Base-by-base conservation (phyloP, 2,329 filamentous ascomycete species). In the Aureobasidium sp. region DNA sequence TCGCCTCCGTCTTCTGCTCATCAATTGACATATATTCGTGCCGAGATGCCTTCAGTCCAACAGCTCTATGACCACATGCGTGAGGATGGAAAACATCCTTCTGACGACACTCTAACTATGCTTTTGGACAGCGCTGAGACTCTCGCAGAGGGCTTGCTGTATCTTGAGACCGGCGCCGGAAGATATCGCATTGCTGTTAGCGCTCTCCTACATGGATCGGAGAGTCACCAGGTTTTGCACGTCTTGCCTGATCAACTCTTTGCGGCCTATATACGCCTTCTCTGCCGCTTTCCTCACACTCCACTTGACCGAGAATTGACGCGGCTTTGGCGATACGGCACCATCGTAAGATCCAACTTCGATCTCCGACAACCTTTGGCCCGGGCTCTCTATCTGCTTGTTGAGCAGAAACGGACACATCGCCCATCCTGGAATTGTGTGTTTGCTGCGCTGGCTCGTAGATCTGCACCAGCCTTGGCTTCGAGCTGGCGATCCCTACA, bases 1-100 rank as follows among this genome's bases (percentile, higher is more conserved):
- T 76, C 82, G 5, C 78, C 84, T 25, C 74, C 85, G 25, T 79
- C 83, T 61, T 71, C 89, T 79, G 71, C 80, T 79, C 68, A 88
- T 63, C 81, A 86, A n/a, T 83, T 86, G 60, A 87, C 89, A 62
- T 83, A 83, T 65, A 80, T 84, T 42, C 79, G 83, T n/a, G 75
- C 85, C 47, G 75, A 78, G 15, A 83, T 87, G 1, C 88, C 88
- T 2, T 79, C 77, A 1, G 73, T 85, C 11, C 73, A 78, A 5
- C 76, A 82, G 55, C 76, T 92, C 4, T 88, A 87, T 63, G 69
- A 77, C 11, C 75, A 79, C 45, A 88, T 91, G 83, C 69, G 75
- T 13, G 69, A 68, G 1, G 74, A 76, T 2, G 77, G 79, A 1
- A n/a, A 54, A 10, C 36, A 32, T 25, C 54, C 48, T 27, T 48